phyloP scores from a whole-genome alignment of 2,329 filamentous ascomycete genomes.

The Ascochyta pisi region DNA sequence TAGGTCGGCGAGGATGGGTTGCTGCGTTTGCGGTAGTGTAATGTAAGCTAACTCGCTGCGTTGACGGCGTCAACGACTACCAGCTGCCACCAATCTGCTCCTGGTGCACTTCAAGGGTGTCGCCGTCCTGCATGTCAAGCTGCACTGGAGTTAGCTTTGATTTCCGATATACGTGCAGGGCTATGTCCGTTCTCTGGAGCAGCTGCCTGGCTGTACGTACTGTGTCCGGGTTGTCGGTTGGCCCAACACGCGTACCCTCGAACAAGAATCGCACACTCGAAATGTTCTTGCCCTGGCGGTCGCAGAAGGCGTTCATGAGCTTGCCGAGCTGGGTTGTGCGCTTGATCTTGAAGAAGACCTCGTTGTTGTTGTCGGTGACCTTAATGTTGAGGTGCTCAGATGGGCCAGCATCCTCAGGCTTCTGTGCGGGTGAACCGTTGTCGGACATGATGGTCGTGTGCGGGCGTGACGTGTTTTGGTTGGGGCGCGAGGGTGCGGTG shows the following conservation, averaged over 20 bases:
- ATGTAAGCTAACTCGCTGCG: slow-evolving; percentile 10
- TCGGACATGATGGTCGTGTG: slow-evolving; percentile 49
- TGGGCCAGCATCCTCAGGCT: slow-evolving; percentile 55
- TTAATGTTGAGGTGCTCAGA: slow-evolving; percentile 97
- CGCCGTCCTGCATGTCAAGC: slow-evolving; percentile 97
- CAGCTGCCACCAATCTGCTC: slow-evolving; percentile 87
- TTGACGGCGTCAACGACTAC: slow-evolving; percentile 22
- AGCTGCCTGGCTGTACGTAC: slow-evolving; percentile 63
- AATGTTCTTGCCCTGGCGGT: slow-evolving; percentile 87
- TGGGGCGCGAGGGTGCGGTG: slow-evolving; percentile 1
- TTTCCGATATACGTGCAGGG: not conserved
- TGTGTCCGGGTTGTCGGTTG: slow-evolving; percentile 86
- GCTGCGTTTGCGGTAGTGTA: slow-evolving; percentile 6
- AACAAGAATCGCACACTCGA: slow-evolving; percentile 92
- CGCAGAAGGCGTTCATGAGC: slow-evolving; percentile 97
- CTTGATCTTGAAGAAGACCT: slow-evolving; percentile 99
- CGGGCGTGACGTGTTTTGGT: slow-evolving; percentile 5
- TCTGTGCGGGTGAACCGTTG: slow-evolving; percentile 52
- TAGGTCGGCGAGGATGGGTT: slow-evolving; percentile 1
- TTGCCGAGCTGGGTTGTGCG: slow-evolving; percentile 94
- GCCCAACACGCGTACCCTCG: slow-evolving; percentile 90
- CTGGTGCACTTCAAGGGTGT: slow-evolving; percentile 96
- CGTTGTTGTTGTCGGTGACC: slow-evolving; percentile 98
- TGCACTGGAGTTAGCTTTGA: slow-evolving; percentile 49
- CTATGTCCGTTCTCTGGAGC: not conserved